phyloP scores from a whole-genome alignment of 1,284 basidiomycete species.

The Phellopilus nigrolimitatus region DNA sequence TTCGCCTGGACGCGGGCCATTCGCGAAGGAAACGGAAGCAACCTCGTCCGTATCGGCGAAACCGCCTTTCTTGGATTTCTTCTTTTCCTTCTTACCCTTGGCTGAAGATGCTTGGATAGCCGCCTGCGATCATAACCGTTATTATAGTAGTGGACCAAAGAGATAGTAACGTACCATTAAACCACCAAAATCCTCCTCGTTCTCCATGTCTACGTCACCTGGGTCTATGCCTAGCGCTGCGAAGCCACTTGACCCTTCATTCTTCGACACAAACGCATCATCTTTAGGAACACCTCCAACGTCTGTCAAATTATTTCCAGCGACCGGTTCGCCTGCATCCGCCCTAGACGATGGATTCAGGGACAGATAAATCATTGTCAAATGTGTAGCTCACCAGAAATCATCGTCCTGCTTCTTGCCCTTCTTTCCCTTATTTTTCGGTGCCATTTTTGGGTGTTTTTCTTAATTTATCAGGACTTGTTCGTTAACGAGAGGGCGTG shows the following conservation, averaged over 20 bases:
- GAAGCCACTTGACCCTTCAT: conserved; percentile 47
- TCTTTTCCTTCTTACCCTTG: conserved; percentile 65
- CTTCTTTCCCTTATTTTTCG: conserved; percentile 88
- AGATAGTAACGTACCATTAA: conserved; percentile 62
- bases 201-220: conserved; percentile 54
- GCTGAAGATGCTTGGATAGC: conserved; percentile 50
- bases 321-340: conserved; percentile 58
- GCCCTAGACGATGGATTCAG: conserved; percentile 44
- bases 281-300: conserved; percentile 39
- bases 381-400: conserved; percentile 57
- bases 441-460: conserved; percentile 54
- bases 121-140: conserved; percentile 34
- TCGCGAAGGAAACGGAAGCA: conserved; percentile 31
- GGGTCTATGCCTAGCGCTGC: conserved; percentile 44
- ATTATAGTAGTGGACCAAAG: conserved; percentile 25
- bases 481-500: not conserved
- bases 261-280: conserved; percentile 31
- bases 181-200: conserved; percentile 74
- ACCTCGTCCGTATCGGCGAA: conserved; percentile 27
- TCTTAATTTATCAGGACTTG: not conserved
- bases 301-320: conserved; percentile 35
- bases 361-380: conserved; percentile 20
- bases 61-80: conserved; percentile 39
- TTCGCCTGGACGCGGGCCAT: conserved; percentile 32
- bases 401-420: conserved; percentile 71